Percentiles rank a stretch among this genome's conserved stretches.
phyloP scores from a whole-genome alignment of 2,329 filamentous ascomycete genomes.

The Chalaropsis ovoidea region DNA sequence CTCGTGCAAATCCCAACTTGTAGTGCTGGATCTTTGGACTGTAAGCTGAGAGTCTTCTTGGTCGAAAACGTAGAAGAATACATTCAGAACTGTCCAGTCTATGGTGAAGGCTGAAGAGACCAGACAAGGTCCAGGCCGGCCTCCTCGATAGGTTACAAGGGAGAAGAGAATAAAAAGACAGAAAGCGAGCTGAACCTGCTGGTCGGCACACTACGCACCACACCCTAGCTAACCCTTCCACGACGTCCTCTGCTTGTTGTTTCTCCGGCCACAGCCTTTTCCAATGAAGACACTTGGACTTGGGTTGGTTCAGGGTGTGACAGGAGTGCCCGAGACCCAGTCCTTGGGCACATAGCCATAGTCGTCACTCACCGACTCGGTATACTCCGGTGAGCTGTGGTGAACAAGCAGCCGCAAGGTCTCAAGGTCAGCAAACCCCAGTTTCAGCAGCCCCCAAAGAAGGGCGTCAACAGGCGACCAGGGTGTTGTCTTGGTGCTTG shows the following conservation, averaged over 20 bases:
- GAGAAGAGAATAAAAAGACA: neutral
- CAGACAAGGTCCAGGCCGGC: neutral
- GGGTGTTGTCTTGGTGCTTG: neutral
- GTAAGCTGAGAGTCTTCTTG: neutral
- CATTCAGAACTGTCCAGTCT: neutral
- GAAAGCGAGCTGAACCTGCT: neutral
- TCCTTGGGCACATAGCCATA: conserved; percentile 19
- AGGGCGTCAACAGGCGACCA: conserved; percentile 7
- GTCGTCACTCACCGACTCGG: conserved; percentile 14
- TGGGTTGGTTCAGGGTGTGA: too few species aligned
- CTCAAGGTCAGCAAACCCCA: conserved; percentile 20
- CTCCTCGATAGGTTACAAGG: neutral
- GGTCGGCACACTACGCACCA: too few species aligned
- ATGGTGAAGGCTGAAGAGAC: neutral
- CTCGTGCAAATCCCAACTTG: neutral
- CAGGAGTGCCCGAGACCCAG: neutral
- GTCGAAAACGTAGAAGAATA: neutral
- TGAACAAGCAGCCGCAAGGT: conserved; percentile 14
- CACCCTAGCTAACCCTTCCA: neutral
- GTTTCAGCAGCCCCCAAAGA: conserved; percentile 1
- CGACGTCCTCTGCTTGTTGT: neutral
- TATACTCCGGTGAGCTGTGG: conserved; percentile 11
- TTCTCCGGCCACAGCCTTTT: neutral
- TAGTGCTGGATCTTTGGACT: neutral
- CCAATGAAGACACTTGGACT: too few species aligned